Evolutionary conservation across 2,329 filamentous ascomycete genomes (phyloP), one percentile per base, ranked within the genome.

Genomic region (Lomentospora prolificans): DNA sequence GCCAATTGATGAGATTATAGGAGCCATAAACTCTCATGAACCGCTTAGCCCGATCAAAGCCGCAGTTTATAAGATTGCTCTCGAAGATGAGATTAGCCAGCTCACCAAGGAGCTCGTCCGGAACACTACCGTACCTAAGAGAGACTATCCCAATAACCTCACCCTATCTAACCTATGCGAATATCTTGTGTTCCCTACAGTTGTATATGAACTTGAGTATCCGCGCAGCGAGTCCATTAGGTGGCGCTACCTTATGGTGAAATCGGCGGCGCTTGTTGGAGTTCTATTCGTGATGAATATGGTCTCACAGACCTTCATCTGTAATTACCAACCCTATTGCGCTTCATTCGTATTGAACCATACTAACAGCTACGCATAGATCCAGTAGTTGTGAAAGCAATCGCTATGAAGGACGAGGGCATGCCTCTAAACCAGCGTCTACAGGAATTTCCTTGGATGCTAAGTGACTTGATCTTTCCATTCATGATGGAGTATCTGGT

Each of bases 151-250:
- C 0, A 73, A 78, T 51, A 91, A 90, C 63, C 72, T 91, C 36
- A 87, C 80, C 0, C 61, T 83, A 9, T 58, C 64, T 51, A 84
- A 87, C 64, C 84, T 87, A 61, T 81, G 82, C 64, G 85, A 89
- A 64, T 92, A 86, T 75, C 84, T 87, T 52, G 79, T 84, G 46
- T 74, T 91, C 8, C 88, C 88, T 3, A 91, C 87, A 0, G 72
- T 90, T 3, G 85, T 90, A 12, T 92, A 91, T 66, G 88, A 92
- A 65, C 77, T 88, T 48, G 84, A 88, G 62, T 91, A 91, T 63
- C 87, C 88, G 2, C 79, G 86, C 46, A 75, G 76, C 4, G 80
- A 87, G 17, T 73, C 68, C 3, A 86, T 89, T 60, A 83, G 87
- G 67, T 90, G 86, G 86, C 75, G 72, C 60, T 91, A 91, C 63